Percentiles rank a stretch among this genome's conserved stretches.
These are phyloP conservation scores for Cryomyces minteri DNA, from an alignment of 495 filamentous ascomycete species.

Conservation along the genomic window DNA sequence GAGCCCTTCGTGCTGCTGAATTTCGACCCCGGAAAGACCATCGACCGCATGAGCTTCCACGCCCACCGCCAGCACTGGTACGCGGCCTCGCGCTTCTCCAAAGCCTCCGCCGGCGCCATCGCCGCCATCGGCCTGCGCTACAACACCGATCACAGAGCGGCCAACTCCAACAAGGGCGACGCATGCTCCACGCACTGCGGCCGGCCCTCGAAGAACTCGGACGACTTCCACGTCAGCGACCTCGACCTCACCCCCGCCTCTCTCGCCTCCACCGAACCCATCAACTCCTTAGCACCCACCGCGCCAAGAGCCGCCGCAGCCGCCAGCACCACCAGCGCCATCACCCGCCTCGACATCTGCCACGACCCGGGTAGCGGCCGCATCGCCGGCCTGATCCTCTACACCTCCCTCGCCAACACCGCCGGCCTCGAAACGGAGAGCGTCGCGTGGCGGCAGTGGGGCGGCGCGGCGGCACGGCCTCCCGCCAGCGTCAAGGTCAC, in stretches of 20 bases:
- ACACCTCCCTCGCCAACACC: slow-evolving; percentile 2
- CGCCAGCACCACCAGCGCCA: background rate
- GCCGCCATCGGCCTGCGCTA: slow-evolving; percentile 8
- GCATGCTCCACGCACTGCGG: slow-evolving; percentile 7
- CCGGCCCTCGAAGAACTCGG: background rate
- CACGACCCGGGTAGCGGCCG: slow-evolving; percentile 8
- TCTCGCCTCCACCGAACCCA: too few relatives aligned
- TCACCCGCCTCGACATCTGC: slow-evolving; percentile 9
- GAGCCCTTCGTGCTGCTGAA: slow-evolving; percentile 10
- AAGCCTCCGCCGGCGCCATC: slow-evolving; percentile 6
- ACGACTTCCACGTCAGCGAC: background rate
- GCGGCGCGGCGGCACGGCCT: background rate
- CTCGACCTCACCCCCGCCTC: too few relatives aligned
- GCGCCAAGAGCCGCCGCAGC: too few relatives aligned
- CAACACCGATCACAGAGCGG: slow-evolving; percentile 1
- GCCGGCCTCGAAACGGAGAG: slow-evolving; percentile 2
- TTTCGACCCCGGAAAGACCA: background rate
- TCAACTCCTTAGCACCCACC: too few relatives aligned
- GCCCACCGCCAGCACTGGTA: background rate
- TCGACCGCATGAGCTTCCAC: background rate
- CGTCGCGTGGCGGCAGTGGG: slow-evolving; percentile 10
- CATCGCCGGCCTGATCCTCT: slow-evolving; percentile 9
- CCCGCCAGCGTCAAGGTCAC: too few relatives aligned
- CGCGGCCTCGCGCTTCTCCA: background rate
- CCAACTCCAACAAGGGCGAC: background rate